These are phyloP conservation scores for Mesotaenium endlicherianum DNA, from an alignment of 139 green algal genomes.

Conservation along the genomic window DNA sequence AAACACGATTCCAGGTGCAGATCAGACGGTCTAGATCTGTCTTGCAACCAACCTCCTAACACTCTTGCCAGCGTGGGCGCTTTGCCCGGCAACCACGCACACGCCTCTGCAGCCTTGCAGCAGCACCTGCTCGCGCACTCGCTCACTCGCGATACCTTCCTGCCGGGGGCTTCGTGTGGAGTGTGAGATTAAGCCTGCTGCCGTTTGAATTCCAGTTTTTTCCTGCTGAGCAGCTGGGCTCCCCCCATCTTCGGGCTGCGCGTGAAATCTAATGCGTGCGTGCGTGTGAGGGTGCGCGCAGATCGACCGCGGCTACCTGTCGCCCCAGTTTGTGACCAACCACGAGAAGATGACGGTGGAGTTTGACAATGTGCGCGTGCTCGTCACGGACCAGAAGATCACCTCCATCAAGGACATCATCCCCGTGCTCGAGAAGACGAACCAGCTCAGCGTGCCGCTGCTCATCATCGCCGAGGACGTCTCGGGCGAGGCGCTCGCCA, in stretches of 20 bases:
- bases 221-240: no score
- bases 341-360: conserved; percentile 84
- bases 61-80: background rate
- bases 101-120: no score
- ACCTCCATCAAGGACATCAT: conserved; percentile 74
- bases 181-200: no score
- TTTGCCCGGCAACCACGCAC: background rate
- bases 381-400: conserved; percentile 96
- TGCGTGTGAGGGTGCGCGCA: no score
- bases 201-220: no score
- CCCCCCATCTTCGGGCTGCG: no score
- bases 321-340: conserved; percentile 94
- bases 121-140: no score
- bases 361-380: conserved; percentile 86
- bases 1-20: no score
- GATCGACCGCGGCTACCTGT: conserved; percentile 97
- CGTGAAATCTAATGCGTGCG: no score
- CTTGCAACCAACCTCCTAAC: no score
- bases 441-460: conserved; percentile 42
- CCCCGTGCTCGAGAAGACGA: conserved; percentile 74
- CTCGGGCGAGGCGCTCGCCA: conserved; percentile 89
- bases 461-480: conserved; percentile 98
- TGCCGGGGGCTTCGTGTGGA: no score
- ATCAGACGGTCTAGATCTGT: no score
- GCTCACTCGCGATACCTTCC: background rate